Conservation (phyloP, 352 stramenopile genomes). For the Blastocystis sp. region DNA sequence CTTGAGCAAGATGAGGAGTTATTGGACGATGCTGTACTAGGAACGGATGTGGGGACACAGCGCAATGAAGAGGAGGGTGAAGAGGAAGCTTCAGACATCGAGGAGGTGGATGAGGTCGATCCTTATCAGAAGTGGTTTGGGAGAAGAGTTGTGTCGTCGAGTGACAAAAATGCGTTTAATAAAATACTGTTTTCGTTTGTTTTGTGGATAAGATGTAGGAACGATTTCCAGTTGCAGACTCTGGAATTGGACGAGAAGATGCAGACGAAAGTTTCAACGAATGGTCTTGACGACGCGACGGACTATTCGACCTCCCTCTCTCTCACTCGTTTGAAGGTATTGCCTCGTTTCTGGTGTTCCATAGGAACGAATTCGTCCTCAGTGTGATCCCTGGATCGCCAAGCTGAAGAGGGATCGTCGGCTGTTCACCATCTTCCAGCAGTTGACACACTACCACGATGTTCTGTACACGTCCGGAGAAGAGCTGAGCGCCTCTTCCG, state of each 20-base stretch:
- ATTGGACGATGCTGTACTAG: not conserved
- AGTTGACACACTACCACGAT: conserved; percentile 37
- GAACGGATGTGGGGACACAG: not conserved
- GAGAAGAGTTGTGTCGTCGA: not conserved
- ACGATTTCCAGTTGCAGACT: not conserved
- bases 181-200: not conserved
- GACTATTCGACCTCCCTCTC: not conserved
- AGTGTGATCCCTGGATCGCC: not conserved
- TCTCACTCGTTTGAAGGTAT: not conserved
- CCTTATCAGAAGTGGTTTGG: conserved; percentile 48
- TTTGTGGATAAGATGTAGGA: not conserved
- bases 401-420: not conserved
- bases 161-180: not conserved
- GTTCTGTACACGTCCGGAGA: conserved; percentile 10
- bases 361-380: not conserved
- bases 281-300: not conserved
- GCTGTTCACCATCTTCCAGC: not conserved
- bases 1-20: not conserved
- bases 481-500: not conserved
- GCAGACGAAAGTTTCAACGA: conserved; percentile 8
- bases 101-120: not conserved
- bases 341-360: not conserved
- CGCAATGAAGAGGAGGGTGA: not conserved
- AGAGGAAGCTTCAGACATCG: not conserved
- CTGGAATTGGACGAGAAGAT: not conserved